phyloP scores from a whole-genome alignment of 371 early-diverging fungal genomes.

The Racocetra persica region DNA sequence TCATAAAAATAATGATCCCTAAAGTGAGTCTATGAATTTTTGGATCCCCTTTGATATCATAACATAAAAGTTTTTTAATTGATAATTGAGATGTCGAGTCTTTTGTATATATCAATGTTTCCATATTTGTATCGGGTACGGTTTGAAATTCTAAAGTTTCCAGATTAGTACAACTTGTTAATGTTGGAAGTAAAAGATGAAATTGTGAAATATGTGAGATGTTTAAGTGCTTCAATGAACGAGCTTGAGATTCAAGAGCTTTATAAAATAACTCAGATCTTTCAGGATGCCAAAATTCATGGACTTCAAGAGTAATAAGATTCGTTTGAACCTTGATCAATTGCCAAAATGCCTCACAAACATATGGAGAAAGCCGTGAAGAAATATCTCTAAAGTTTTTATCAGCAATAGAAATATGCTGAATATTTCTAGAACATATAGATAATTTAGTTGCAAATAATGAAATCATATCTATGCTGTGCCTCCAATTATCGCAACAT shows the following conservation, averaged over 20 bases:
- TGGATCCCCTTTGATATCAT: background rate
- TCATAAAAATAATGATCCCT: background rate
- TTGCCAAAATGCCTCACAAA: conserved; percentile 1
- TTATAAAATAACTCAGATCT: background rate
- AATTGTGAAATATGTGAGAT: background rate
- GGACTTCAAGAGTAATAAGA: background rate
- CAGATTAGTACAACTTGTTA: background rate
- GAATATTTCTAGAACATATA: conserved; percentile 1
- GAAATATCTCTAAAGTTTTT: background rate
- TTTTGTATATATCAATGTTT: background rate
- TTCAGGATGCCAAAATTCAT: conserved; percentile 21
- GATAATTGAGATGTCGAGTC: background rate
- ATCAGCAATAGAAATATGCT: background rate
- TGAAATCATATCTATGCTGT: background rate
- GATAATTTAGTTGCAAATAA: conserved; percentile 17
- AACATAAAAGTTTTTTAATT: conserved; percentile 23
- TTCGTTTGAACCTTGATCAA: conserved; percentile 13
- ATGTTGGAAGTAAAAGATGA: conserved; percentile 11
- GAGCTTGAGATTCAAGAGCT: background rate
- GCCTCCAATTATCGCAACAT: background rate
- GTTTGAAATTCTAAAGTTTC: conserved; percentile 24
- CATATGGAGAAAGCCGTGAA: background rate
- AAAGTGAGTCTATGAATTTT: background rate
- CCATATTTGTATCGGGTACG: background rate
- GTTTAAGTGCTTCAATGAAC: conserved; percentile 7